Evolutionary conservation across 768 basidiomycete genomes (phyloP).

Genomic region (Amanita jacksonii): DNA sequence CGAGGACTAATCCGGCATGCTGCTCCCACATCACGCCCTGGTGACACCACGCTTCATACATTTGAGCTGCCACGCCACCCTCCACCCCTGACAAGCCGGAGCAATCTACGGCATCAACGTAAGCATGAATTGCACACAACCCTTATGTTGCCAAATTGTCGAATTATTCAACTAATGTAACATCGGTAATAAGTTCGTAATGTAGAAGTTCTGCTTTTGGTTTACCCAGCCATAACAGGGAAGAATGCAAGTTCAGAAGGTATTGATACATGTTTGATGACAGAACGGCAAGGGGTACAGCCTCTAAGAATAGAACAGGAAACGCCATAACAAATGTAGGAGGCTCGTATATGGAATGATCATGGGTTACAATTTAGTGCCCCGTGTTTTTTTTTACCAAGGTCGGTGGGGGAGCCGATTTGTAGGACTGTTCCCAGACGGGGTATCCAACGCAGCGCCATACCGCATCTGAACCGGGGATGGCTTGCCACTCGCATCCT

Average conservation of each 20-base stretch:
- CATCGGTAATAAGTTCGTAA: not conserved
- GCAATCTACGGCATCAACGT: no score
- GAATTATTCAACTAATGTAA: not conserved
- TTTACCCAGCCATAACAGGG: no score
- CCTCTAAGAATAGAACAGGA: not conserved
- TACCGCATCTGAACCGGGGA: not conserved
- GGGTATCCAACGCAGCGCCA: not conserved
- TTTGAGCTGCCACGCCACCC: not conserved
- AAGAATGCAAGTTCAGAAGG: not conserved
- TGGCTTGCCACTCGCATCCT: not conserved
- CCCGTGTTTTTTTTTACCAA: not conserved
- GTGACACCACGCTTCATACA: not conserved
- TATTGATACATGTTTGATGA: constrained; percentile 8
- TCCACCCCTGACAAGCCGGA: constrained; percentile 5
- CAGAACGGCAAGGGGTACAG: not conserved
- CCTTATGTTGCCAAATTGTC: no score
- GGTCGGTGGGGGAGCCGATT: constrained; percentile 4
- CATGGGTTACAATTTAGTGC: not conserved
- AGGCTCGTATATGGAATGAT: no score
- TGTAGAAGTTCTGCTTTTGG: no score
- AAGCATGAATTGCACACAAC: not conserved
- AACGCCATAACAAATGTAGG: not conserved
- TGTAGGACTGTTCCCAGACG: not conserved
- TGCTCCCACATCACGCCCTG: not conserved
- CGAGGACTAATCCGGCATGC: constrained; percentile 4